Evolutionary conservation across 106 monocot genomes (phyloP).

Genomic region (Posidonia australis): DNA sequence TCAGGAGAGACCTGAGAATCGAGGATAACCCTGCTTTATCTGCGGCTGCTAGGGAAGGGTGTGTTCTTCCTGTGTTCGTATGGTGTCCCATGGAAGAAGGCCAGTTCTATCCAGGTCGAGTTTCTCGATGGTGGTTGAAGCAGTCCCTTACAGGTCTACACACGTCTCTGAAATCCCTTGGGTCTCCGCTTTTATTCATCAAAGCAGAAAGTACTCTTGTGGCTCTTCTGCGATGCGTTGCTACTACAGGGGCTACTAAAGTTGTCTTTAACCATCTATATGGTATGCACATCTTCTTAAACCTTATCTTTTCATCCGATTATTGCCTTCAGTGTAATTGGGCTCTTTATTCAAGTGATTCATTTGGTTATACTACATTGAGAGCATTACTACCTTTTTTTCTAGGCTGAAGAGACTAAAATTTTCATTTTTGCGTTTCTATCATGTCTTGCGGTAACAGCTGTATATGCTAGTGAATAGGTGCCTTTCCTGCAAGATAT

Average conservation of each 20-base stretch:
- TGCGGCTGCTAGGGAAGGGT: constrained; percentile 42
- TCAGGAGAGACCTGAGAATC: constrained; percentile 85
- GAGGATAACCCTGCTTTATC: constrained; percentile 85
- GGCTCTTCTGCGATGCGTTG: constrained; percentile 54
- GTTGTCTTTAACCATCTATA: constrained; percentile 81
- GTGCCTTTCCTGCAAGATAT: no score
- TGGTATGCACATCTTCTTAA: constrained; percentile 27
- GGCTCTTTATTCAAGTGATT: no score
- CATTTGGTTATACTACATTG: no score
- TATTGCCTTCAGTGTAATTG: no score
- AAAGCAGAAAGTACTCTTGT: constrained; percentile 52
- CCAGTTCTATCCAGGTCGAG: constrained; percentile 69
- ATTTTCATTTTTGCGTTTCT: no score
- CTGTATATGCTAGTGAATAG: no score
- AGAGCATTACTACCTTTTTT: no score
- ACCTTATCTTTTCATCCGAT: no score
- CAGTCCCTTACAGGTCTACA: constrained; percentile 65
- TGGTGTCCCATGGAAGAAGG: constrained; percentile 84
- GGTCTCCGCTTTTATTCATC: constrained; percentile 42
- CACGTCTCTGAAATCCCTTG: constrained; percentile 53
- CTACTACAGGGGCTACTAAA: constrained; percentile 43
- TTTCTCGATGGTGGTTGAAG: constrained; percentile 90
- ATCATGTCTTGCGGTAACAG: no score
- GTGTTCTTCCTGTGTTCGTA: constrained; percentile 68
- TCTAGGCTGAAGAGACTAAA: background rate